These are phyloP conservation scores for Wickerhamiella azymoides DNA, from an alignment of 805 yeast species.

Conservation along the genomic window DNA sequence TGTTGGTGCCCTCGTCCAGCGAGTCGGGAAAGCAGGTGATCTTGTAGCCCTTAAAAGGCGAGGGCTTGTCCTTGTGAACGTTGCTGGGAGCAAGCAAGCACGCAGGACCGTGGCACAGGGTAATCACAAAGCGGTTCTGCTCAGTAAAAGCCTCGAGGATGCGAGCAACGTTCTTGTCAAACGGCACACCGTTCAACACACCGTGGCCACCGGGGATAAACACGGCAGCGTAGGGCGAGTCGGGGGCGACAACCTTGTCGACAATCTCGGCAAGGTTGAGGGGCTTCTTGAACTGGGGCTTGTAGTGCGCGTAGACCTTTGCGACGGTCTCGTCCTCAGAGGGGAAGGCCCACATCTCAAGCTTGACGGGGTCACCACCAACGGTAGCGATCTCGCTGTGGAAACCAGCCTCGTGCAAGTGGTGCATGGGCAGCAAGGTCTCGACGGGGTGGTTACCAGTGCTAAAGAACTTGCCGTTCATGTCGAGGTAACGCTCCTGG, in stretches of 20 bases:
- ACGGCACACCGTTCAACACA: not conserved
- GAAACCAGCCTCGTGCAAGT: not conserved
- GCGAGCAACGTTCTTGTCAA: not conserved
- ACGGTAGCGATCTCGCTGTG: not conserved
- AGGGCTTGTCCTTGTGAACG: not conserved
- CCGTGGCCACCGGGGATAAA: constrained; percentile 1
- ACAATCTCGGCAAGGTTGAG: not conserved
- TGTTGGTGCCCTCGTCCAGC: not conserved
- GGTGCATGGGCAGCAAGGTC: not conserved
- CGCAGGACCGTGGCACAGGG: not conserved
- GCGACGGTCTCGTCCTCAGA: not conserved
- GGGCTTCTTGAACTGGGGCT: not conserved
- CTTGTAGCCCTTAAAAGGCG: not conserved
- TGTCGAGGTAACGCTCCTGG: not conserved
- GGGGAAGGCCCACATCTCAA: not conserved
- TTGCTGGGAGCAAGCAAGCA: not conserved
- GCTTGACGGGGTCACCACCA: not conserved
- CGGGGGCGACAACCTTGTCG: not conserved
- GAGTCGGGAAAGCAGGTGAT: not conserved
- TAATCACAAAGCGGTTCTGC: not conserved
- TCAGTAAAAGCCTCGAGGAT: not conserved
- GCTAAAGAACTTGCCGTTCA: not conserved
- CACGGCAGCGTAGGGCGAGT: constrained; percentile 1
- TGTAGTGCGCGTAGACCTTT: not conserved
- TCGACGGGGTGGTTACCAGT: constrained; percentile 2